Base-by-base conservation (phyloP, 2,329 filamentous ascomycete genomes). In the Ophiostoma sp. region DNA sequence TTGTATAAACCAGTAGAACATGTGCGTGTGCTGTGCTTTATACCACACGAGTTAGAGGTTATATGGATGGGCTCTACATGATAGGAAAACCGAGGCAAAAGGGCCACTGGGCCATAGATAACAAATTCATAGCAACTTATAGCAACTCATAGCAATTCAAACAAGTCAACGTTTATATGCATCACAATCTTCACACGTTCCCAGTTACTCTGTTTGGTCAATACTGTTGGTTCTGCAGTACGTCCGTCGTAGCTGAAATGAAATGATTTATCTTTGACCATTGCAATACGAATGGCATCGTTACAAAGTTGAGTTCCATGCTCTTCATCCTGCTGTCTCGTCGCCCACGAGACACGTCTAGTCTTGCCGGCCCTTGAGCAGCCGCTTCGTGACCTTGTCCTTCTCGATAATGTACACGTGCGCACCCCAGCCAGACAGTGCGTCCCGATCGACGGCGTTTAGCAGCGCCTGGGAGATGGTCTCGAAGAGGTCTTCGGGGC, bases 351-450 rank as follows among this genome's bases (percentile, higher is more conserved):
- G 5, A 60, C 12, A 60, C n/a, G 18, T 60, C 52, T 92, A 93
- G 79, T 98, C 94, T 83, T 98, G 94, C 83, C 93, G 88, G 77
- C 93, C 93, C 88, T 98, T 98, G 79, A 99, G 84, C 88, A 99
- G 87, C 79, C 95, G 87, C 89, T 98, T 97, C 76, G 95, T 98
- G 72, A 99, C 92, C 90, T 98, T 98, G 83, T 97, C 93, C 87
- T 99, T 99, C 85, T 98, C 95, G 79, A 99, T 96, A 77, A 99
- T 96, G 83, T 98, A 99, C 74, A 99, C 95, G 77, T 99, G 93
- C 52, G 95, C 95, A 78, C 95, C 95, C 95, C 95, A 98, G 73
- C 95, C 95, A 49, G 94, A 97, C 72, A 99, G 84, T 67, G 95
- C 95, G 80, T 99, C 95, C 81, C 95, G 87, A 80, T 99, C 95